These are phyloP conservation scores for Lipomyces starkeyi DNA, from an alignment of 805 yeast species.

Conservation along the genomic window DNA sequence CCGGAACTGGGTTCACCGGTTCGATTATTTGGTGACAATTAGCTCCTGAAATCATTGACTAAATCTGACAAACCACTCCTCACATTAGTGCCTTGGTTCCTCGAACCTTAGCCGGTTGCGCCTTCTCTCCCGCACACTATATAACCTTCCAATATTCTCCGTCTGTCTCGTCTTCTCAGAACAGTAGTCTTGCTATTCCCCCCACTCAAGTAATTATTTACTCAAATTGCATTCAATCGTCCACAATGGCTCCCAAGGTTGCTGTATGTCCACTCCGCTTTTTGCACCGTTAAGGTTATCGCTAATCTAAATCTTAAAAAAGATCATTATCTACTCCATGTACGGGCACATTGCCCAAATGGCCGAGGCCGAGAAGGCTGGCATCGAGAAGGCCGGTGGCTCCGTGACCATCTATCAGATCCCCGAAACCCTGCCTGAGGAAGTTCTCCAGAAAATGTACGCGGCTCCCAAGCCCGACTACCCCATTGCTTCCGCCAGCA, in stretches of 20 bases:
- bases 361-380: constrained; percentile 71
- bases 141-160: not conserved
- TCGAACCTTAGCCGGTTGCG: not conserved
- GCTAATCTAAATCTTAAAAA: not conserved
- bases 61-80: not conserved
- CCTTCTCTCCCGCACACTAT: no score
- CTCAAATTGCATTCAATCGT: not conserved
- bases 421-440: constrained; percentile 73
- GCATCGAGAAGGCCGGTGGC: constrained; percentile 72
- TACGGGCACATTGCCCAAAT: constrained; percentile 76
- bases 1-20: no score
- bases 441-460: constrained; percentile 60
- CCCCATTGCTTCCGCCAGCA: constrained; percentile 68
- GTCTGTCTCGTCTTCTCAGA: not conserved
- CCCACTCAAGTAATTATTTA: not conserved
- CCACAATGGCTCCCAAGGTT: constrained; percentile 36
- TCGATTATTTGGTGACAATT: no score
- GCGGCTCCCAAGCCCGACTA: constrained; percentile 66
- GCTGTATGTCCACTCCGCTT: constrained; percentile 32
- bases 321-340: constrained; percentile 68
- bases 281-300: not conserved
- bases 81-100: not conserved
- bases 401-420: constrained; percentile 74
- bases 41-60: not conserved
- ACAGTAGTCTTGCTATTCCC: not conserved